Evolutionary conservation across 768 basidiomycete species (phyloP).

Genomic region (Pleurotus sapidus): DNA sequence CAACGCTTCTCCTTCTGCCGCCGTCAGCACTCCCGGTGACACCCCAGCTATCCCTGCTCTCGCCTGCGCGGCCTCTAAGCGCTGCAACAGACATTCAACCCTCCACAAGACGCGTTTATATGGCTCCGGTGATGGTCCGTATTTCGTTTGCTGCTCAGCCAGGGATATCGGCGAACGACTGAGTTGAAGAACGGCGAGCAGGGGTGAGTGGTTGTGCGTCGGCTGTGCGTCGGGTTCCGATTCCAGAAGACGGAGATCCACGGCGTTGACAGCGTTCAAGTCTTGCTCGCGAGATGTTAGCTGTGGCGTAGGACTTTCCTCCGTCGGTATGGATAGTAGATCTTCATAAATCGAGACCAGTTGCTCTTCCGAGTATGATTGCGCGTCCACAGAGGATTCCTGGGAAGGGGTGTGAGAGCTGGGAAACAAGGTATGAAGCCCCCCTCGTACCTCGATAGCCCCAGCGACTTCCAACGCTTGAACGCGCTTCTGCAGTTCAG

Average conservation of each 20-base stretch:
- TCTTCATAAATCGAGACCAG: conserved; percentile 41
- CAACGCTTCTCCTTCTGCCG: conserved; percentile 52
- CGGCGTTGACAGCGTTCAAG: conserved; percentile 25
- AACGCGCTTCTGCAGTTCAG: conserved; percentile 34
- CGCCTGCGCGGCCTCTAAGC: not conserved
- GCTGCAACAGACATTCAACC: not conserved
- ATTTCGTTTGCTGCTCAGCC: conserved; percentile 11
- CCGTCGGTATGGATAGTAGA: conserved; percentile 31
- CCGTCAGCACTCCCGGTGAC: conserved; percentile 45
- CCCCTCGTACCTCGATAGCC: conserved; percentile 26
- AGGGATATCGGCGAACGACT: conserved; percentile 15
- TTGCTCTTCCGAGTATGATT: conserved; percentile 40
- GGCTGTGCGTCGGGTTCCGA: not conserved
- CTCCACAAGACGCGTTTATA: not conserved
- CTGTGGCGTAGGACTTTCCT: not conserved
- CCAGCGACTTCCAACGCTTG: conserved; percentile 33
- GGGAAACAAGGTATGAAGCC: not conserved
- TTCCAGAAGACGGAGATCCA: conserved; percentile 30
- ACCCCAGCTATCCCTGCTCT: conserved; percentile 21
- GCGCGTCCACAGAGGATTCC: conserved; percentile 28
- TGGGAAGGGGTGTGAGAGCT: conserved; percentile 11
- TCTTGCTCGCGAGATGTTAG: conserved; percentile 28
- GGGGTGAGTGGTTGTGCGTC: conserved; percentile 9
- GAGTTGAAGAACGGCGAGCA: conserved; percentile 2
- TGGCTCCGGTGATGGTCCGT: not conserved